Evolutionary conservation across 331 rosid genomes (phyloP), one percentile per base, ranked within the genome.

Genomic region (Quercus phellos): DNA sequence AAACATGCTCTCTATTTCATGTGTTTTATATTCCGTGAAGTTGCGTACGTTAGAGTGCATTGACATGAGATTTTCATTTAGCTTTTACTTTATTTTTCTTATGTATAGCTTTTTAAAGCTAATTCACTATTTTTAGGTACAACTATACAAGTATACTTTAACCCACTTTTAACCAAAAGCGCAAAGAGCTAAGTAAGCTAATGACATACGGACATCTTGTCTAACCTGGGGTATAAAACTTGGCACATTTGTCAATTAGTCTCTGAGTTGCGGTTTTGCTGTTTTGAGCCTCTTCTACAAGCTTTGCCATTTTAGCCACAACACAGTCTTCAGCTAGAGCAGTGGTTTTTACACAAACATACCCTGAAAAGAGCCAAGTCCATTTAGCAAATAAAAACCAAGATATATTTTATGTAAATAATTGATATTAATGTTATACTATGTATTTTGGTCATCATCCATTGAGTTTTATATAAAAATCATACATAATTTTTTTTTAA

Each of bases 201-300:
- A 30, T 0, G 12, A 8, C 46, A 38, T 38, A 8, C 3, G 12
- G 46, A 38, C 4, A 46, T 10, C 4, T 27, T 13, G 18, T 55
- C 88, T 64, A 54, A 94, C 99, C 92, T 55, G 99, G 99, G 50
- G 99, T 94, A 77, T 94, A 94, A 88, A 81, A 94, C 84, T 85
- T 87, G 55, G 98, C 87, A 83, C 91, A 94, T 34, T 90, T 77
- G 83, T 94, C 99, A 16, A 94, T 92, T 82, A 94, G 59, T 76
- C 90, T 90, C 76, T 94, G 94, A 59, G 92, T 90, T 53, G 74
- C 83, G 54, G 98, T 77, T 84, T 92, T 94, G 79, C 92, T 90
- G 84, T 91, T 92, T 53, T 92, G 98, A 32, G 99, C 99, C 77
- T 92, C 98, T 88, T 94, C 97, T 2, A 94, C 99, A 46, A 94